Conservation (phyloP, 208 protist species). For the Acanthamoeba sp. region DNA sequence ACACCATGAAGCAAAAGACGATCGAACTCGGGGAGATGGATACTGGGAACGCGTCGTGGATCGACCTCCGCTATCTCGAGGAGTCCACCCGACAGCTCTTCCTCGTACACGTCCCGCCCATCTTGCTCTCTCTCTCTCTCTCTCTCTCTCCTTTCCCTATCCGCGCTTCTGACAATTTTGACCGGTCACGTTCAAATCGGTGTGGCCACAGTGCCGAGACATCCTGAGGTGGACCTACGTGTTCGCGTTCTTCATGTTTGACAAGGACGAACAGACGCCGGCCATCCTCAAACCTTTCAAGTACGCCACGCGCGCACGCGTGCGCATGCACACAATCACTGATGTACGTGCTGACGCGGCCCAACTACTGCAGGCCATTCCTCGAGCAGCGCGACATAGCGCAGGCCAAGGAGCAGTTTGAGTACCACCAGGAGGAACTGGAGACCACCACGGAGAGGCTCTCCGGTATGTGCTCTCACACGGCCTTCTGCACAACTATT, state of each 20-base stretch:
- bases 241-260: conserved; percentile 61
- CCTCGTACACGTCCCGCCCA: conserved; percentile 12
- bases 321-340: neutral
- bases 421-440: conserved; percentile 57
- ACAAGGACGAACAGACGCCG: conserved; percentile 54
- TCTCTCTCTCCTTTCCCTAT: neutral
- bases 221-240: conserved; percentile 61
- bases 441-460: conserved; percentile 40
- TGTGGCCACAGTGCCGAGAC: conserved; percentile 18
- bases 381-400: neutral
- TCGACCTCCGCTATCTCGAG: conserved; percentile 59
- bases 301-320: neutral
- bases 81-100: conserved; percentile 52
- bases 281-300: conserved; percentile 47
- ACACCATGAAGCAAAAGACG: conserved; percentile 33
- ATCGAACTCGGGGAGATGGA: conserved; percentile 25
- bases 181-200: no score
- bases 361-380: conserved; percentile 1
- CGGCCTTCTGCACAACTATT: neutral
- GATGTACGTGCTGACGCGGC: neutral
- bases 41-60: conserved; percentile 11
- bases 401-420: conserved; percentile 62
- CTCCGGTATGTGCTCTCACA: neutral
- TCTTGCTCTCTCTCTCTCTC: no score
- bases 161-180: no score